A percentile compares a stretch with the other conserved stretches of the same genome.
Conservation (phyloP, 2,329 filamentous ascomycete species). For the Microcyclospora tardicrescens region DNA sequence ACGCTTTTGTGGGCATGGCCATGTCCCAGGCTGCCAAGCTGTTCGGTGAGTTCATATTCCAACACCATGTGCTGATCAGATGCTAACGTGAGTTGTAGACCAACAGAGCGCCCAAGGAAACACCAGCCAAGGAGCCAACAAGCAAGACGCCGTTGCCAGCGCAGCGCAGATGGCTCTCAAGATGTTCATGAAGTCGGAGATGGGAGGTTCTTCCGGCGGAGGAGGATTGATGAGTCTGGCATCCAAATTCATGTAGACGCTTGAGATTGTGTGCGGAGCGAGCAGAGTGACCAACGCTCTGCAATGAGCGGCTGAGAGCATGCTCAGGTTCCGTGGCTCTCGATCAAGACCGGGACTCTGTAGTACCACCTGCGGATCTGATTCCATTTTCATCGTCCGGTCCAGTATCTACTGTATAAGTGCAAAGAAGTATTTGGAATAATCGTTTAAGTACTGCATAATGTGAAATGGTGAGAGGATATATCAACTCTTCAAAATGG, state of each 20-base stretch:
- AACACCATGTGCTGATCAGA: neutral
- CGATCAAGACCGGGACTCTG: too few relatives aligned
- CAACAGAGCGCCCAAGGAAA: conserved; percentile 44
- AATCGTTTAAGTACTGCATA: too few relatives aligned
- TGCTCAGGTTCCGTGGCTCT: too few relatives aligned
- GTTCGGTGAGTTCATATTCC: conserved; percentile 30
- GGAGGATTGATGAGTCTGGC: conserved; percentile 45
- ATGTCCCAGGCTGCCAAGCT: conserved; percentile 80
- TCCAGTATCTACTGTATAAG: too few relatives aligned
- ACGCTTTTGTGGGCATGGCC: conserved; percentile 69
- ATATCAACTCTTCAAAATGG: too few relatives aligned
- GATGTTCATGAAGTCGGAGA: conserved; percentile 75
- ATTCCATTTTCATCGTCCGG: too few relatives aligned
- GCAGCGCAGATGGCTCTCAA: conserved; percentile 80
- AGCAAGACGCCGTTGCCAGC: conserved; percentile 65
- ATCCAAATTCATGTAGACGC: conserved; percentile 42
- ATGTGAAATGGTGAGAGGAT: too few relatives aligned
- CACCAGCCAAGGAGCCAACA: conserved; percentile 46
- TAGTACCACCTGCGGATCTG: too few relatives aligned
- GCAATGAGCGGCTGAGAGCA: too few relatives aligned
- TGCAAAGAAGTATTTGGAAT: too few relatives aligned
- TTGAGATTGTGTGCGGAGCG: neutral
- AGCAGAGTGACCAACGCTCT: too few relatives aligned
- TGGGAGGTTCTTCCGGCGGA: conserved; percentile 32
- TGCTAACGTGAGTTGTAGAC: conserved; percentile 19